phyloP scores from a whole-genome alignment of 371 early-diverging fungal species.

The Mucor sp. region DNA sequence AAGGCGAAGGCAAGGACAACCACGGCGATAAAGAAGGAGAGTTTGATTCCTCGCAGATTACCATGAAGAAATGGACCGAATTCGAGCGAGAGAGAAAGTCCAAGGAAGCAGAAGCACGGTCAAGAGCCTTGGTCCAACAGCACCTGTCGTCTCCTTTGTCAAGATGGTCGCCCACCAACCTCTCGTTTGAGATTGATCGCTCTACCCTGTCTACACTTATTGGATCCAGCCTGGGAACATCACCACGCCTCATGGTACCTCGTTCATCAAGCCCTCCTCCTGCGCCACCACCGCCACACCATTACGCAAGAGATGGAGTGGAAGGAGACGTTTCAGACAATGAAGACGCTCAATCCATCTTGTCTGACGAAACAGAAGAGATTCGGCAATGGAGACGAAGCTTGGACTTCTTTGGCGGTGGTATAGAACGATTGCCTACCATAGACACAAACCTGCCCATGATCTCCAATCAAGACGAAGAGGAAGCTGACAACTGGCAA shows the following conservation, averaged over 20 bases:
- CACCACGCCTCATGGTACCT: not conserved
- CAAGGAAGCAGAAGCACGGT: slow-evolving; percentile 11
- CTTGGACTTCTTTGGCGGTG: not conserved
- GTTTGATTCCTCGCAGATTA: slow-evolving; percentile 70
- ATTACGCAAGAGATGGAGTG: not conserved
- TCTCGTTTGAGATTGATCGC: slow-evolving; percentile 24
- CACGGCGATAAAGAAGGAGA: slow-evolving; percentile 76
- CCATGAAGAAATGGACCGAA: slow-evolving; percentile 69
- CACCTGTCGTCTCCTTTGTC: slow-evolving; percentile 16
- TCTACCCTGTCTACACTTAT: slow-evolving; percentile 24
- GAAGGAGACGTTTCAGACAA: not conserved
- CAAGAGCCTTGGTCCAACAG: slow-evolving; percentile 14
- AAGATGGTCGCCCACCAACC: slow-evolving; percentile 21
- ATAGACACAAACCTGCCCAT: slow-evolving; percentile 15
- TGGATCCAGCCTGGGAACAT: slow-evolving; percentile 18
- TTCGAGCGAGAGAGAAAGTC: slow-evolving; percentile 58
- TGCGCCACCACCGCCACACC: not conserved
- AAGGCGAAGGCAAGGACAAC: slow-evolving; percentile 62
- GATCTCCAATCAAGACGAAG: slow-evolving; percentile 1
- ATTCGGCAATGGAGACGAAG: slow-evolving; percentile 18
- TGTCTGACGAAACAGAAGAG: slow-evolving; percentile 10
- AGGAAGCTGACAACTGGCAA: slow-evolving; percentile 5
- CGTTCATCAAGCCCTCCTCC: slow-evolving; percentile 5
- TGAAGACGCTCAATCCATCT: not conserved
- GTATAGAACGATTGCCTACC: not conserved